Base-by-base conservation (phyloP, 176 grass and related monocot genomes). In the Avena sativa region DNA sequence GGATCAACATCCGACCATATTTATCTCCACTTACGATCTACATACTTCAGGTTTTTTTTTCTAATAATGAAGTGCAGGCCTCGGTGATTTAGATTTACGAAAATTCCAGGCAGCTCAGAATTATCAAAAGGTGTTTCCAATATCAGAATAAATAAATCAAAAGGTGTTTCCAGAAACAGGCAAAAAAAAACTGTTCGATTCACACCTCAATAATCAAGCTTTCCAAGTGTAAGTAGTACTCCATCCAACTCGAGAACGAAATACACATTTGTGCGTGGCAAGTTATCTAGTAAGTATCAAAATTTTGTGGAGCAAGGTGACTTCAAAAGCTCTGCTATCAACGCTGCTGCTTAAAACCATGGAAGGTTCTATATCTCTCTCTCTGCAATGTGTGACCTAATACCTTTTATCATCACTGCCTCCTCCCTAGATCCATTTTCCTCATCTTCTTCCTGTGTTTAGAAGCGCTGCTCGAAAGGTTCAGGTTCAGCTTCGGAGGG, bases 401-500 rank as follows among this genome's bases (percentile, higher is more conserved):
- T 14, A 32, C 14, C 83, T 85, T n/a, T 85, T 80, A 44, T 74
- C 85, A 9, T 84, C 74, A 50, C 62, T 38, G 9, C 9, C 76
- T 88, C 59, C 87, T 53, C 69, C 62, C 62, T 2, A 91, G 93
- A 15, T 93, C 91, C 32, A 91, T 74, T 66, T 87, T 89, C 23
- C 89, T 69, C 30, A 38, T 90, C 81, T 76, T 93, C 66, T 90
- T 98, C 81, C 93, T 68, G 69, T 89, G 91, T 68, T 93, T 98
- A 0, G 93, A 89, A 12, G 95, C 91, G 4, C 90, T 87, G 86
- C 95, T 98, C 20, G 93, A 88, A 78, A 95, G 70, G 62, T 85
- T 93, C 12, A 98, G 76, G 67, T 89, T 92, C 23, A 98, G 89
- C 52, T 93, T 98, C 2, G 95, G 95, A 53, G 93, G 91, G 23